phyloP scores from a whole-genome alignment of 2,329 filamentous ascomycete species.

The Cladosporium velox region DNA sequence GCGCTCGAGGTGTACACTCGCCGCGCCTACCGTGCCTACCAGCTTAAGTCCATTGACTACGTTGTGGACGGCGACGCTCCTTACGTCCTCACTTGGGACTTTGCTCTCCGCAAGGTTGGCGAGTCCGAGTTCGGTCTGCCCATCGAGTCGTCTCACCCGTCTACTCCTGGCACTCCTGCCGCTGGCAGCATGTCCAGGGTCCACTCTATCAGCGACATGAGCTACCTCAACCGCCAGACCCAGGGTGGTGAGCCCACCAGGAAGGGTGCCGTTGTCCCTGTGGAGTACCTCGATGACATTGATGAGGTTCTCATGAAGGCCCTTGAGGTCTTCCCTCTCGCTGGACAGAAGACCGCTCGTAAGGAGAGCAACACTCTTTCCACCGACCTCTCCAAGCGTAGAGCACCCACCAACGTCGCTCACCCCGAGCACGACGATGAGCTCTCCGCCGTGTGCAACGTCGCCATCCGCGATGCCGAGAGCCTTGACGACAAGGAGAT shows the following conservation, averaged over 20 bases:
- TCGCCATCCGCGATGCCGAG: constrained; percentile 88
- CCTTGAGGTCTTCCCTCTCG: constrained; percentile 74
- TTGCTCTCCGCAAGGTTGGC: constrained; percentile 88
- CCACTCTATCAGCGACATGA: constrained; percentile 95
- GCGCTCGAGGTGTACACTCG: constrained; percentile 95
- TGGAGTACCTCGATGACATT: constrained; percentile 89
- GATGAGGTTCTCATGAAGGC: constrained; percentile 85
- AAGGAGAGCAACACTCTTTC: constrained; percentile 58
- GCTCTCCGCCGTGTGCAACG: constrained; percentile 86
- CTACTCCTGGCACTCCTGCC: constrained; percentile 62
- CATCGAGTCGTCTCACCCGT: constrained; percentile 76
- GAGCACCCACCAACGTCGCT: constrained; percentile 49
- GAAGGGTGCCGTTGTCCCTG: constrained; percentile 92
- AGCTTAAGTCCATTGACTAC: constrained; percentile 86
- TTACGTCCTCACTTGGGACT: constrained; percentile 91
- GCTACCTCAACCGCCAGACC: constrained; percentile 74
- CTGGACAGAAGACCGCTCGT: constrained; percentile 44
- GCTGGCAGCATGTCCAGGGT: constrained; percentile 75
- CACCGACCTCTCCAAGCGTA: constrained; percentile 72
- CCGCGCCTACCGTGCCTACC: constrained; percentile 94
- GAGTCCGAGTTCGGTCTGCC: constrained; percentile 87
- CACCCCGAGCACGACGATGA: constrained; percentile 69
- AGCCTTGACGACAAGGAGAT: constrained; percentile 79
- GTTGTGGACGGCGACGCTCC: constrained; percentile 73
- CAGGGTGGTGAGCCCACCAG: constrained; percentile 70